phyloP scores from a whole-genome alignment of 106 monocot genomes.

The Triglochin maritima region DNA sequence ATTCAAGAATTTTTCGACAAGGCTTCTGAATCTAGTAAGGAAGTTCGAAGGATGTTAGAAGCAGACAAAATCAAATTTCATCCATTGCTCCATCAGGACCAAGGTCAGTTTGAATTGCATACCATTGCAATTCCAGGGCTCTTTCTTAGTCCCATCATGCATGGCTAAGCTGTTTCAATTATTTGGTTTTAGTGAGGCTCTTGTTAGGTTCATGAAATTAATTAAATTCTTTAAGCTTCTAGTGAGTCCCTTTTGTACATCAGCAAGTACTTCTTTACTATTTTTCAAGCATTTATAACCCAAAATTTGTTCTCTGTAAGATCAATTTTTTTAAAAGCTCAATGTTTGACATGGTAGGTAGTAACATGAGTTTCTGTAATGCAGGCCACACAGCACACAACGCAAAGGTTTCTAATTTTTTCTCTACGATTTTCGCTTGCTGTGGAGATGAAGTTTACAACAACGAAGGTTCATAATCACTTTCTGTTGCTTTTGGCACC shows the following conservation, averaged over 20 bases:
- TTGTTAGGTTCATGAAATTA: no score
- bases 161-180: no score
- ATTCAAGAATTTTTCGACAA: constrained; percentile 67
- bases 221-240: no score
- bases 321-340: no score
- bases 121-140: neutral
- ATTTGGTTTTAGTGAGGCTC: no score
- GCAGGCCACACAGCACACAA: constrained; percentile 24
- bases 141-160: no score
- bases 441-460: constrained; percentile 31
- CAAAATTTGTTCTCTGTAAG: no score
- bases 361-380: neutral
- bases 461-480: constrained; percentile 34
- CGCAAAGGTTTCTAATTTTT: constrained; percentile 33
- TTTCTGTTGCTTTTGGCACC: no score
- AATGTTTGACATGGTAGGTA: no score
- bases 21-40: constrained; percentile 79
- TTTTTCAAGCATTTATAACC: no score
- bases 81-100: constrained; percentile 40
- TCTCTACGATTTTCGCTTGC: constrained; percentile 39
- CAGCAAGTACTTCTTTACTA: no score
- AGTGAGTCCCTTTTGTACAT: no score
- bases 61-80: constrained; percentile 59
- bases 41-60: constrained; percentile 96
- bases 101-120: constrained; percentile 30